Conservation (phyloP, 306 rosid species). For the Gastrolobium bilobum region DNA sequence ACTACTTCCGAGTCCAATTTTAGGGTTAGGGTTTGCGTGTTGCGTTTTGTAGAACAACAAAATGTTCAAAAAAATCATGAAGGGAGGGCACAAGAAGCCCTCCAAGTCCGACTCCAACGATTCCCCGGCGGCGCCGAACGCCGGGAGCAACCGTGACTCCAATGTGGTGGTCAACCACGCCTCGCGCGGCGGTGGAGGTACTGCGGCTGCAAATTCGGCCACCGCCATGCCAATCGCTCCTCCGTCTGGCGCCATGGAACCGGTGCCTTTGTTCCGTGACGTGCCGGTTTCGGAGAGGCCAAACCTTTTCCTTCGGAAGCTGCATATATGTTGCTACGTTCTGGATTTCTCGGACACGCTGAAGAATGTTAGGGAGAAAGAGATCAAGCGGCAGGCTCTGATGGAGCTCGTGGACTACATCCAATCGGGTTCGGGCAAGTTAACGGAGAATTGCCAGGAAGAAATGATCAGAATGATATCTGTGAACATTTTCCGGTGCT, state of each 20-base stretch:
- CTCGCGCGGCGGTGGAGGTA: slow-evolving; percentile 62
- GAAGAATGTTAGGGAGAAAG: slow-evolving; percentile 82
- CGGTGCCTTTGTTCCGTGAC: slow-evolving; percentile 77
- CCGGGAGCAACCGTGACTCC: slow-evolving; percentile 59
- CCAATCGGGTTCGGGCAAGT: slow-evolving; percentile 92
- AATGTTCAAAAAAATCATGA: slow-evolving; percentile 93
- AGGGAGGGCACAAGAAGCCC: slow-evolving; percentile 85
- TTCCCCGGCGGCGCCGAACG: slow-evolving; percentile 50
- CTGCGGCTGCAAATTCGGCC: slow-evolving; percentile 16
- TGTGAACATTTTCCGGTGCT: slow-evolving; percentile 81
- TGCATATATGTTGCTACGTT: slow-evolving; percentile 73
- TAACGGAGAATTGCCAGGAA: slow-evolving; percentile 85
- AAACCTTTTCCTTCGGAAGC: slow-evolving; percentile 70
- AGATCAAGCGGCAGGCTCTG: slow-evolving; percentile 83
- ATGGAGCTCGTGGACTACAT: slow-evolving; percentile 90
- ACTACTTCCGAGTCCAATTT: slow-evolving; percentile 39
- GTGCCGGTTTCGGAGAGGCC: slow-evolving; percentile 74
- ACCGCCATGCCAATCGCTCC: slow-evolving; percentile 45
- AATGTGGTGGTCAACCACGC: slow-evolving; percentile 82
- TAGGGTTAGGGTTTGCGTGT: slow-evolving; percentile 68
- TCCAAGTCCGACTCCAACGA: slow-evolving; percentile 85
- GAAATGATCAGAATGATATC: slow-evolving; percentile 95
- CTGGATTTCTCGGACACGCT: slow-evolving; percentile 82
- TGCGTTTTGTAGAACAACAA: slow-evolving; percentile 15
- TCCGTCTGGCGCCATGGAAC: slow-evolving; percentile 73